These are phyloP conservation scores for Trichoderma oligosporum DNA, from an alignment of 2,329 filamentous ascomycete genomes.

Conservation along the genomic window DNA sequence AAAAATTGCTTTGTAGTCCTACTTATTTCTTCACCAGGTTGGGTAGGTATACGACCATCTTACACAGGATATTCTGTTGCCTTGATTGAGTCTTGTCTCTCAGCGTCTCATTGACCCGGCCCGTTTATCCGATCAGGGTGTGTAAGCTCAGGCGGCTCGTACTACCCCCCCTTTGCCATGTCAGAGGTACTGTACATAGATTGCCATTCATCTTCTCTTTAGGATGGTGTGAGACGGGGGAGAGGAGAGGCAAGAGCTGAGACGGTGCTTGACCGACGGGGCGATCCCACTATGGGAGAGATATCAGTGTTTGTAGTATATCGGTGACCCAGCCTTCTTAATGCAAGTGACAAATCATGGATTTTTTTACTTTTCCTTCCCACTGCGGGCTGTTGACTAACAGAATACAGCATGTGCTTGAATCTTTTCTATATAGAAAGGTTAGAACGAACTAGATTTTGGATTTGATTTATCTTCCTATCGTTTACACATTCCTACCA, in stretches of 20 bases:
- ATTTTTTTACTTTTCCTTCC: background rate
- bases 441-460: background rate
- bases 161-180: too few relatives aligned
- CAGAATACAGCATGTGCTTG: background rate
- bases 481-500: background rate
- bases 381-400: background rate
- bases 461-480: background rate
- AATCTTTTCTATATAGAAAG: too few relatives aligned
- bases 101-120: too few relatives aligned
- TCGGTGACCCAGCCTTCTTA: background rate
- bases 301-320: background rate
- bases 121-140: too few relatives aligned
- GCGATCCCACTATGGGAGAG: background rate
- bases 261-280: background rate
- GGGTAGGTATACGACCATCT: too few relatives aligned
- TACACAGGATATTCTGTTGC: too few relatives aligned
- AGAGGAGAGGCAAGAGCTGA: background rate
- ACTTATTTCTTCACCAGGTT: too few relatives aligned
- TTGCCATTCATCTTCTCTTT: background rate
- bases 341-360: background rate
- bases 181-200: background rate
- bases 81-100: too few relatives aligned
- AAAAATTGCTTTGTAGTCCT: too few relatives aligned
- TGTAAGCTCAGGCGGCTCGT: too few relatives aligned
- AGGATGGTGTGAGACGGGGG: background rate